Conservation (phyloP, 2,329 filamentous ascomycete species). For the Trichoderma atroviride region DNA sequence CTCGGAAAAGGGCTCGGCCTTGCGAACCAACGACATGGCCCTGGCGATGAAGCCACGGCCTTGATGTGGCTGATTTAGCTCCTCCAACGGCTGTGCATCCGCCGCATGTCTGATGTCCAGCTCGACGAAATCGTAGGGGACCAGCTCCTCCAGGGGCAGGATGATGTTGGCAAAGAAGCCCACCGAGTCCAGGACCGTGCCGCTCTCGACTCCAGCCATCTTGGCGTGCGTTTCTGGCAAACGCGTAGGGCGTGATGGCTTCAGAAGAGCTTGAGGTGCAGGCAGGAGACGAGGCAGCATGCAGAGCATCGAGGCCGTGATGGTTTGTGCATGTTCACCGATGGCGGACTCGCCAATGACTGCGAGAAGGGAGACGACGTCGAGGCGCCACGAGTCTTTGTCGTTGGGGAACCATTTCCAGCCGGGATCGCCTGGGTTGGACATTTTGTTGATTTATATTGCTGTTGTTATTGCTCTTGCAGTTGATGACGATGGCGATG, state of each 20-base stretch:
- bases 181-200: constrained; percentile 56
- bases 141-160: constrained; percentile 55
- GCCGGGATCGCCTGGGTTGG: constrained; percentile 32
- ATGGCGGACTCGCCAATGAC: constrained; percentile 65
- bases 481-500: background rate
- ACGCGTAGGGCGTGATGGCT: constrained; percentile 55
- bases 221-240: constrained; percentile 58
- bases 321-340: constrained; percentile 58
- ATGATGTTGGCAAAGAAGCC: constrained; percentile 66
- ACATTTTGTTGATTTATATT: constrained; percentile 29
- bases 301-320: constrained; percentile 61
- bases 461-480: background rate
- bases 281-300: constrained; percentile 63
- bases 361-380: constrained; percentile 64
- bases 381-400: constrained; percentile 55
- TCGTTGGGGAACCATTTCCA: constrained; percentile 50
- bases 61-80: background rate
- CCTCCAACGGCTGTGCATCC: constrained; percentile 30
- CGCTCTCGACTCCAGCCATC: constrained; percentile 62
- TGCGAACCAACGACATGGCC: background rate
- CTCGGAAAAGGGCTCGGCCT: background rate
- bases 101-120: constrained; percentile 51
- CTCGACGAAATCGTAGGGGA: constrained; percentile 52
- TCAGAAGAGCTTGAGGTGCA: constrained; percentile 64
- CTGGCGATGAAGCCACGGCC: background rate